Evolutionary conservation across 257 asterid genomes (phyloP), one percentile per base, ranked within the genome.

Genomic region (Parsonsia alboflavescens): DNA sequence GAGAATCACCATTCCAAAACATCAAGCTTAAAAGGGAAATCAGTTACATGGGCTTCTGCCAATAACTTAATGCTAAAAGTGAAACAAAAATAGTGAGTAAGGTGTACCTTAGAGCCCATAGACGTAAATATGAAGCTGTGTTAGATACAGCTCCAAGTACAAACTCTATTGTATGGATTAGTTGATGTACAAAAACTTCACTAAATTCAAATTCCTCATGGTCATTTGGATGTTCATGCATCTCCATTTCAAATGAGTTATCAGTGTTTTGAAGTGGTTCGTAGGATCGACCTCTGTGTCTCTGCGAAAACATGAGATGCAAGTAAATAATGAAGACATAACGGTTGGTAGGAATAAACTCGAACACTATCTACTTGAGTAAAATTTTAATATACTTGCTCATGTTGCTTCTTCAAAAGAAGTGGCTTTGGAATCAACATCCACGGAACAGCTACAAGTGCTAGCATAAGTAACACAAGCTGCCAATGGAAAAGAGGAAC

Each of bases 381-480:
- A 15, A 68, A 48, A 52, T 46, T 39, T 61, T 66, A 58, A 75
- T 88, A 62, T 81, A 88, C 90, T 80, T 86, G 89, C 78, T 86
- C 73, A 10, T 86, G 87, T 73, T 86, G 86, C 74, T 84, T 84
- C 83, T 88, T 86, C 75, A 84, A 75, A 74, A 88, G 84, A 79
- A 86, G 82, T 49, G 93, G 90, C 80, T 88, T 88, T 30, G 91
- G 93, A 71, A 88, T 64, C 76, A 88, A 70, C 93, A 88, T 88
- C 93, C 93, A 88, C 10, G 93, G 93, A 75, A 86, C 89, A 7
- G 93, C 89, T 75, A 86, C 88, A 65, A 88, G 87, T 39, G 93
- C 93, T 44, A 82, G 70, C n/a, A 82, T 71, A 52, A 88, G 83
- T 56, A 88, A 79, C 63, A 82, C 46, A 73, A 88, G 74, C 90